These are phyloP conservation scores for Beauveria rudraprayagi DNA, from an alignment of 2,329 filamentous ascomycete genomes.

Conservation along the genomic window DNA sequence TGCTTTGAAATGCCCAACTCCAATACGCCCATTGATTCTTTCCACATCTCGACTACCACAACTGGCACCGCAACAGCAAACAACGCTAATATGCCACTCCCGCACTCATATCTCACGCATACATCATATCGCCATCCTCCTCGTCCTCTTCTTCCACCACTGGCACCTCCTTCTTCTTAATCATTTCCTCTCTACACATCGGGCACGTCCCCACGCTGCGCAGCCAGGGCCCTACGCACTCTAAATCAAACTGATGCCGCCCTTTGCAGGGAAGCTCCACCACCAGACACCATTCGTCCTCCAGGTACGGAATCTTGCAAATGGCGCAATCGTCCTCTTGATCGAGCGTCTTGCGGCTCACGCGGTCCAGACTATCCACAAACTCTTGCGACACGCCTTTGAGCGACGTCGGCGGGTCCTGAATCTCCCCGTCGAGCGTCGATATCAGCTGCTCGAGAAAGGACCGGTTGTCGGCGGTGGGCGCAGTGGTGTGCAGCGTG, in stretches of 20 bases:
- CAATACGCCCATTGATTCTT: slow-evolving; percentile 6
- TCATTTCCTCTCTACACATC: slow-evolving; percentile 53
- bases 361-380: slow-evolving; percentile 51
- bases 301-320: slow-evolving; percentile 53
- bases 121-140: slow-evolving; percentile 43
- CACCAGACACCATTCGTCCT: slow-evolving; percentile 55
- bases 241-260: slow-evolving; percentile 54
- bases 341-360: slow-evolving; percentile 41
- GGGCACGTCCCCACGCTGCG: slow-evolving; percentile 57
- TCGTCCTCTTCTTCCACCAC: slow-evolving; percentile 42
- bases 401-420: slow-evolving; percentile 42
- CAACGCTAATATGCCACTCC: neutral
- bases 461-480: slow-evolving; percentile 37
- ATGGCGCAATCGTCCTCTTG: slow-evolving; percentile 51
- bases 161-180: slow-evolving; percentile 42
- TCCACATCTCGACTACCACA: slow-evolving; percentile 3
- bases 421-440: slow-evolving; percentile 42
- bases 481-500: slow-evolving; percentile 41
- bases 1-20: slow-evolving; percentile 17
- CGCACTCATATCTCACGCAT: slow-evolving; percentile 21
- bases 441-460: slow-evolving; percentile 44
- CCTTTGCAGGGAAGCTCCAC: slow-evolving; percentile 56
- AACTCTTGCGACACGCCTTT: slow-evolving; percentile 51
- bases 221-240: slow-evolving; percentile 60
- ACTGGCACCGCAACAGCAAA: slow-evolving; percentile 3